phyloP scores from a whole-genome alignment of 306 rosid species.

The Hippophae tibetana region DNA sequence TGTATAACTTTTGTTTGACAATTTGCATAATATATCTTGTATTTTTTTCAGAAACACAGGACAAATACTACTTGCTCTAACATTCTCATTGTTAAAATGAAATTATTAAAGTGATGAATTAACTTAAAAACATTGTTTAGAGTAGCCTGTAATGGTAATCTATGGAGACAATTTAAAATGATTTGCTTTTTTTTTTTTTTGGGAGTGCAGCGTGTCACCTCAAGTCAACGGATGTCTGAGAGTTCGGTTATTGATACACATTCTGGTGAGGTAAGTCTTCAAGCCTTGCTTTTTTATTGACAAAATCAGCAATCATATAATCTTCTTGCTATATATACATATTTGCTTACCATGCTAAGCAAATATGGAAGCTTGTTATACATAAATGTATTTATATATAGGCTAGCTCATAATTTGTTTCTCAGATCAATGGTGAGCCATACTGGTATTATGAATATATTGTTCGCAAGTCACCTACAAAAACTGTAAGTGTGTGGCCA shows the following conservation, averaged over 20 bases:
- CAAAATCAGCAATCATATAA: neutral
- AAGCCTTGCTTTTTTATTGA: conserved; percentile 5
- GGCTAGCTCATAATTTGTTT: conserved; percentile 17
- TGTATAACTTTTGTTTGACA: neutral
- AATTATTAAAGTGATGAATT: too few species aligned
- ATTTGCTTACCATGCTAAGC: neutral
- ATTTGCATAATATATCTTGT: neutral
- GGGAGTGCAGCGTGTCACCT: conserved; percentile 70
- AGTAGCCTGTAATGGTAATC: neutral
- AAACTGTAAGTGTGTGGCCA: conserved; percentile 34
- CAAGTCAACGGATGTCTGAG: conserved; percentile 81
- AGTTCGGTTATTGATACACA: conserved; percentile 93
- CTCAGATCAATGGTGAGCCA: conserved; percentile 75
- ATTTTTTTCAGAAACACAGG: too few species aligned
- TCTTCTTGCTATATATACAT: neutral
- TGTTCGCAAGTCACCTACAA: conserved; percentile 87
- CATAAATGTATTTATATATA: conserved; percentile 15
- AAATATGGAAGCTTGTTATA: conserved; percentile 1
- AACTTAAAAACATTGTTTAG: too few species aligned
- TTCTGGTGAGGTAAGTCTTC: conserved; percentile 54
- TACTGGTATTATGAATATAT: conserved; percentile 91
- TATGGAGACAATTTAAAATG: conserved; percentile 8
- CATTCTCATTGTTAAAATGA: neutral
- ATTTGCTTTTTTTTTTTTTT: conserved; percentile 19
- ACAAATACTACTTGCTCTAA: too few species aligned